phyloP scores from a whole-genome alignment of 2,329 filamentous ascomycete species.

The Verticillium tricorpus region DNA sequence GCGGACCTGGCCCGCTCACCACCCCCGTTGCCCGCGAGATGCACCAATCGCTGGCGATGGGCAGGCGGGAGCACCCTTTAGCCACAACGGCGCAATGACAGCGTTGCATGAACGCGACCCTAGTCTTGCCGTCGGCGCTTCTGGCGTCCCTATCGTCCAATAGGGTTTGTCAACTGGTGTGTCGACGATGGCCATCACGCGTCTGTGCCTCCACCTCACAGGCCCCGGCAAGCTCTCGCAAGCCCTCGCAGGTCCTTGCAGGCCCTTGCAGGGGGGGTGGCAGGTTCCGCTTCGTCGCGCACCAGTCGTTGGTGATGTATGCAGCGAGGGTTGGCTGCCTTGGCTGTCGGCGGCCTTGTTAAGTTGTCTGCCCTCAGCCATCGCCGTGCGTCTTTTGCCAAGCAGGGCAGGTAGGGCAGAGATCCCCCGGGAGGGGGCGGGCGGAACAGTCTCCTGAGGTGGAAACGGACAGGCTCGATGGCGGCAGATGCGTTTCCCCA shows the following conservation, averaged over 20 bases:
- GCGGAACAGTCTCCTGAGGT: neutral
- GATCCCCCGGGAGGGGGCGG: neutral
- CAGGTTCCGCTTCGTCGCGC: neutral
- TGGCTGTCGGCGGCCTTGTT: neutral
- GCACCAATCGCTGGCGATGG: neutral
- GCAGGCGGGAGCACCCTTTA: neutral
- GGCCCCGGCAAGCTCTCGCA: neutral
- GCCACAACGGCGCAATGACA: neutral
- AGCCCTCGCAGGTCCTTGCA: neutral
- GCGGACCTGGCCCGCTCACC: neutral
- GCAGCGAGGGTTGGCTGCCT: neutral
- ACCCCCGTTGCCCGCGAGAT: neutral
- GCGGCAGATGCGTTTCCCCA: neutral
- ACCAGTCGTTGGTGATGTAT: neutral
- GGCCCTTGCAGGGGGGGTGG: neutral
- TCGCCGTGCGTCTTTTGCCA: neutral
- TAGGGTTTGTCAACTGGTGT: neutral
- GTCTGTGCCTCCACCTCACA: neutral
- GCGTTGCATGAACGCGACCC: neutral
- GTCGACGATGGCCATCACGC: neutral
- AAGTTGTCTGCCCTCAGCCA: neutral
- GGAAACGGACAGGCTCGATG: neutral
- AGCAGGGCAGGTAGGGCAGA: neutral
- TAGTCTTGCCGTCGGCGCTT: neutral
- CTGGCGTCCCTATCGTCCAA: neutral